phyloP scores from a whole-genome alignment of 1,139 yeast species.

The Tardiomyces depauwii region DNA sequence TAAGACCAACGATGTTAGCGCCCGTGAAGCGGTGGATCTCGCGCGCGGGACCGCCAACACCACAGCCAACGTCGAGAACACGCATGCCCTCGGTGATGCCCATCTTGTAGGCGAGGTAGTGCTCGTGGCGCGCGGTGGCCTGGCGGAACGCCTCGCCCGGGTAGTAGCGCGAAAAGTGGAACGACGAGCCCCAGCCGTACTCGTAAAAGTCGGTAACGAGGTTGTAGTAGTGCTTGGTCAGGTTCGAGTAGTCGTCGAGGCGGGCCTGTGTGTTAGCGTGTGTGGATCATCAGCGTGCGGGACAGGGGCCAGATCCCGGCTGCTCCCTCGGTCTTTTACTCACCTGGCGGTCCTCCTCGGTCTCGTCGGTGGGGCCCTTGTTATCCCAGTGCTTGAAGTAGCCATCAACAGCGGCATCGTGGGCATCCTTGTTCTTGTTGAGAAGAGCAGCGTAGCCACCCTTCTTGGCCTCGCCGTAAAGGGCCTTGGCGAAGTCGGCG shows the following conservation, averaged over 20 bases:
- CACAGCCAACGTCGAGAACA: conserved; percentile 97
- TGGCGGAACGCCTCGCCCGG: conserved; percentile 89
- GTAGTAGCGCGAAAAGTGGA: conserved; percentile 93
- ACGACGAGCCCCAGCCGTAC: conserved; percentile 99
- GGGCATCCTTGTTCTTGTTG: conserved; percentile 68
- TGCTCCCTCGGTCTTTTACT: too few species aligned
- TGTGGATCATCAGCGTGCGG: too few species aligned
- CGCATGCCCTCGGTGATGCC: conserved; percentile 67
- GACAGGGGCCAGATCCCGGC: too few species aligned
- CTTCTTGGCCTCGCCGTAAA: conserved; percentile 66
- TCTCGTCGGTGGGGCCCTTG: conserved; percentile 41
- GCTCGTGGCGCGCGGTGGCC: conserved; percentile 96
- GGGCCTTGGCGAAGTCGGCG: conserved; percentile 61
- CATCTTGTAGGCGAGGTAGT: conserved; percentile 82
- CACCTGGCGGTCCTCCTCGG: conserved; percentile 43
- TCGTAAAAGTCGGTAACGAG: conserved; percentile 95
- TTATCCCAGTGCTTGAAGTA: conserved; percentile 94
- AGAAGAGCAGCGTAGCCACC: conserved; percentile 70
- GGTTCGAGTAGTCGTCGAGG: conserved; percentile 72
- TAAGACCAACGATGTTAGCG: conserved; percentile 77
- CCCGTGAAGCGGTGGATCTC: conserved; percentile 89
- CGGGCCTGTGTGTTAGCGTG: conserved; percentile 36
- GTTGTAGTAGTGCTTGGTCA: conserved; percentile 93
- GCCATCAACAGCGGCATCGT: conserved; percentile 73
- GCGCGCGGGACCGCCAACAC: conserved; percentile 99